A percentile compares a stretch with the other conserved stretches of the same genome.
Conservation (phyloP, 805 yeast genomes). For the Starmerella vitae region DNA sequence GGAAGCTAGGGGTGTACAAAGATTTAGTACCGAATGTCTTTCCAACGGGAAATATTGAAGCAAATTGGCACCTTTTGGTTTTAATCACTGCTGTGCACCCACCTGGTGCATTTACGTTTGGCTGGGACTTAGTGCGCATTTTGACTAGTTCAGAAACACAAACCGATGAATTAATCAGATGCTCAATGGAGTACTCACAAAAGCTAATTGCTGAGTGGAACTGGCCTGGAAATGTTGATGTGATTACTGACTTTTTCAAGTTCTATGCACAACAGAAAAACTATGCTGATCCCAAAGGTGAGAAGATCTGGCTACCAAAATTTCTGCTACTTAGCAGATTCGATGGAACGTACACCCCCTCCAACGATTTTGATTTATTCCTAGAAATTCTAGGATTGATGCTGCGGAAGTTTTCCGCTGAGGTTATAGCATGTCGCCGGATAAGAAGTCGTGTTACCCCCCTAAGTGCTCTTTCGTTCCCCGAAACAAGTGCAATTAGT, state of each 20-base stretch:
- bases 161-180: too few species aligned
- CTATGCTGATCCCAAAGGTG: constrained; percentile 19
- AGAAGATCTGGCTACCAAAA: constrained; percentile 17
- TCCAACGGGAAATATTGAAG: neutral
- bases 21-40: constrained; percentile 1
- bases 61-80: constrained; percentile 11
- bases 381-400: constrained; percentile 20
- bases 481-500: constrained; percentile 11
- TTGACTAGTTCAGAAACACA: neutral
- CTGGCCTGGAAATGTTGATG: constrained; percentile 18
- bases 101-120: constrained; percentile 1
- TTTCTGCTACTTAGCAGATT: constrained; percentile 13
- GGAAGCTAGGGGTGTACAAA: neutral
- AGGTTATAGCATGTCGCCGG: constrained; percentile 3
- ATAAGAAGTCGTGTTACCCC: constrained; percentile 21
- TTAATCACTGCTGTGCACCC: constrained; percentile 2
- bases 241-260: constrained; percentile 13
- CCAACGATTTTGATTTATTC: constrained; percentile 14
- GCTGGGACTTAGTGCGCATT: constrained; percentile 8
- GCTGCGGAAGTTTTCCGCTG: constrained; percentile 3
- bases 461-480: constrained; percentile 14
- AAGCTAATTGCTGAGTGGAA: constrained; percentile 13
- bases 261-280: constrained; percentile 16
- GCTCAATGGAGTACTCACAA: constrained; percentile 8
- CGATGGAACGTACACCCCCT: constrained; percentile 13